Percentiles rank a stretch among this genome's conserved stretches.
Conservation (phyloP, 2,329 filamentous ascomycete species). For the Parastagonospora nodorum region DNA sequence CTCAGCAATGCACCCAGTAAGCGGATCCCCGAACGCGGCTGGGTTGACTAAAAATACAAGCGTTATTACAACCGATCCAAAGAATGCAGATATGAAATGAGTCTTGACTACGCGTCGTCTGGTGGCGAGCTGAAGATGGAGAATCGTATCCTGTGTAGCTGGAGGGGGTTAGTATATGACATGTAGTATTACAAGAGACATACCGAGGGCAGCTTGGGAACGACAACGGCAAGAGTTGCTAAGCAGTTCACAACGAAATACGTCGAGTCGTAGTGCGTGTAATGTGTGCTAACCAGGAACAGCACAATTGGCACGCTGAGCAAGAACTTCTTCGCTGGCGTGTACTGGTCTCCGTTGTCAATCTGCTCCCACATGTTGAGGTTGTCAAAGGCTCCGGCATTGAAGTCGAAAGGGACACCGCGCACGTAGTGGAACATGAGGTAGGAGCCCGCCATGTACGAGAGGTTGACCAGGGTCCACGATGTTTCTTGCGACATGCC, state of each 20-base stretch:
- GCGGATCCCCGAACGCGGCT: constrained; percentile 22
- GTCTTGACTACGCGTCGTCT: constrained; percentile 36
- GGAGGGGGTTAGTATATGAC: constrained; percentile 10
- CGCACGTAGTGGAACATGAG: constrained; percentile 99
- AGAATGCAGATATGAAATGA: constrained; percentile 21
- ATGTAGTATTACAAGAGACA: constrained; percentile 49
- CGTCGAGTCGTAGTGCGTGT: constrained; percentile 95
- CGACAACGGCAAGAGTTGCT: constrained; percentile 88
- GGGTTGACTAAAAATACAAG: constrained; percentile 43
- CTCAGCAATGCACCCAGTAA: constrained; percentile 37
- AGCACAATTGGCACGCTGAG: constrained; percentile 91
- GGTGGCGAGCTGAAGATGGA: constrained; percentile 46
- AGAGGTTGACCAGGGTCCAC: constrained; percentile 98
- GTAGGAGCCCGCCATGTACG: constrained; percentile 98
- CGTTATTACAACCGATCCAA: constrained; percentile 33
- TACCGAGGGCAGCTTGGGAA: constrained; percentile 95
- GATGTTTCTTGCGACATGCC: constrained; percentile 97
- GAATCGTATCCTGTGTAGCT: constrained; percentile 49
- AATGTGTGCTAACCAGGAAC: constrained; percentile 96
- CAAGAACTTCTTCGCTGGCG: constrained; percentile 97
- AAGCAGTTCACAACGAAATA: constrained; percentile 98
- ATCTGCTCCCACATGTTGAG: constrained; percentile 99
- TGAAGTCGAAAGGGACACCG: constrained; percentile 98
- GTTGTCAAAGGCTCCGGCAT: constrained; percentile 97
- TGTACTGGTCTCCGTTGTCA: constrained; percentile 98